A percentile compares a stretch with the other conserved stretches of the same genome.
Evolutionary conservation across 805 yeast genomes (phyloP).

Genomic region (Kuraishia hungarica): DNA sequence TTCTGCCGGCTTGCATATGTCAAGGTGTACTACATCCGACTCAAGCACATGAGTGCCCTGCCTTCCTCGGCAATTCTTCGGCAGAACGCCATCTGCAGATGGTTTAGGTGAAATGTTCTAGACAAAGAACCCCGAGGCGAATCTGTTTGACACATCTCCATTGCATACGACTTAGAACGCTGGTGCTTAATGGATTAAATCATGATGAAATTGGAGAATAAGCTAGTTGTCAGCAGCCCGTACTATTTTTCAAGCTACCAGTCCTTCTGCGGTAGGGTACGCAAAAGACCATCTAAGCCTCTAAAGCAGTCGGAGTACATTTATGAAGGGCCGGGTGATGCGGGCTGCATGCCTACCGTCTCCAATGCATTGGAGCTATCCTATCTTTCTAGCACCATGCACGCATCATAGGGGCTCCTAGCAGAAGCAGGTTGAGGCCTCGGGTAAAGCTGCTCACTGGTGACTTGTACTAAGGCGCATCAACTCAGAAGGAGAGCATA

Average conservation of each 20-base stretch:
- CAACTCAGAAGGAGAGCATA: not conserved
- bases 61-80: not conserved
- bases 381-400: not conserved
- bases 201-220: not conserved
- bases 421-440: too few relatives aligned
- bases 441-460: not conserved
- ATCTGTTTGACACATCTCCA: too few relatives aligned
- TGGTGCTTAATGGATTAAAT: too few relatives aligned
- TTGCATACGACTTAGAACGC: too few relatives aligned
- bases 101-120: not conserved
- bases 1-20: not conserved
- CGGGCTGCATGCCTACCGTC: not conserved
- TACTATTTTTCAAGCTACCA: too few relatives aligned
- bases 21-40: not conserved
- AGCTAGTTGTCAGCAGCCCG: not conserved
- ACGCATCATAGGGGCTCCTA: not conserved
- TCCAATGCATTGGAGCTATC: not conserved
- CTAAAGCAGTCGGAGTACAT: not conserved
- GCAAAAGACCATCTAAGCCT: not conserved
- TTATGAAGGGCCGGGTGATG: not conserved
- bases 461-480: not conserved
- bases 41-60: not conserved
- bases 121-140: not conserved
- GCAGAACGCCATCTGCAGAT: not conserved
- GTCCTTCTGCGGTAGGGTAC: not conserved